phyloP scores from a whole-genome alignment of 192 early-diverging fungal genomes.

The Funneliformis mosseae region DNA sequence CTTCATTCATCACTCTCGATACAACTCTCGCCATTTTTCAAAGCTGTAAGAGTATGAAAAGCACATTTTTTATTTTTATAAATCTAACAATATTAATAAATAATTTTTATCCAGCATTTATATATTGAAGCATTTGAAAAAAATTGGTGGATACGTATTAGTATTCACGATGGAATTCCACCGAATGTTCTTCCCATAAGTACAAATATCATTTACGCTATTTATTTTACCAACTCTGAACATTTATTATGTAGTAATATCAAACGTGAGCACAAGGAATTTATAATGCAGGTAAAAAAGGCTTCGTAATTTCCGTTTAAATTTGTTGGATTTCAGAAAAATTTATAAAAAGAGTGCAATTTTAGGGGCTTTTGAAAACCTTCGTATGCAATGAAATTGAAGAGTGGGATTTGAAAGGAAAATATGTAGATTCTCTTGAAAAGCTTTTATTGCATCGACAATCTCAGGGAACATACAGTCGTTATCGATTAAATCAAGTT shows the following conservation, averaged over 20 bases:
- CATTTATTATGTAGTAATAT: constrained; percentile 42
- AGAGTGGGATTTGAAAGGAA: constrained; percentile 47
- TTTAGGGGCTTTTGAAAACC: constrained; percentile 40
- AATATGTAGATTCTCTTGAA: constrained; percentile 42
- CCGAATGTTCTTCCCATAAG: constrained; percentile 41
- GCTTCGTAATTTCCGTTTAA: neutral
- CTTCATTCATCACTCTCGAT: constrained; percentile 37
- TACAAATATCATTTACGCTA: constrained; percentile 42
- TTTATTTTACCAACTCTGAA: constrained; percentile 48
- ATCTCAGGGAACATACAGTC: constrained; percentile 47
- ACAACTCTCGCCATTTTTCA: constrained; percentile 39
- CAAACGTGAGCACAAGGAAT: constrained; percentile 44
- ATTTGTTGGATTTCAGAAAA: neutral
- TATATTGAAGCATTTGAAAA: constrained; percentile 34
- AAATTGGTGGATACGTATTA: constrained; percentile 50
- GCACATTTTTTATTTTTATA: neutral
- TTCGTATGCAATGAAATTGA: constrained; percentile 41
- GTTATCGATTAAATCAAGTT: constrained; percentile 46
- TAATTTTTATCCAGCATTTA: constrained; percentile 35
- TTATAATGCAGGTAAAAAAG: constrained; percentile 45
- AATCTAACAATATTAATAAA: neutral
- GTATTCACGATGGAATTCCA: constrained; percentile 46
- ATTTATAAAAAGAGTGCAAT: neutral
- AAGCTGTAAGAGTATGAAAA: constrained; percentile 37
- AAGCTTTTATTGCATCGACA: constrained; percentile 45